Base-by-base conservation (phyloP, 2,329 filamentous ascomycete species). In the Pseudogymnoascus sp. region DNA sequence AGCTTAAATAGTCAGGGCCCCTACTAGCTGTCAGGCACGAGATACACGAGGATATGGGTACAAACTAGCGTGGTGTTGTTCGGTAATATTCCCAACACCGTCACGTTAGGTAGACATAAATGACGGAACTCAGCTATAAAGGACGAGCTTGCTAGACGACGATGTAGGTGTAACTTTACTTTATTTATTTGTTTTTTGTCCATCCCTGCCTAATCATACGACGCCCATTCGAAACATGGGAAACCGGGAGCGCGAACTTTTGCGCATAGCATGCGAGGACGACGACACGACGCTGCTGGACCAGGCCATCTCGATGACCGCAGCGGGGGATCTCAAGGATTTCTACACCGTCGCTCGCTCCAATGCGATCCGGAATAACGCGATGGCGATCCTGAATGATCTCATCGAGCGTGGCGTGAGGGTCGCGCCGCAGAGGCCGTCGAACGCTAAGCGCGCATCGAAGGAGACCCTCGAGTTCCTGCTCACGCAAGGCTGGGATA, bases 401-500 rank as follows among this genome's bases (percentile, higher is more conserved):
- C n/a, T 64, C 17, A n/a, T 64, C 19, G 33, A 64, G 17, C 63
- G 61, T 6, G 63, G 63, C 36, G 63, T 42, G 13, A 42, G 62
- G 3, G 44, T 64, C 60, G 26, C 11, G 44, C 21, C 17, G 23
- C 42, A 9, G 10, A 42, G 10, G 35, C 40, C 15, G 60, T 40
- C 33, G 26, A 9, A 31, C 15, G 28, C 7, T 21, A 40, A 11
- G 33, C 38, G 35, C 28, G 50, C 21, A 53, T 59, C 60, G n/a
- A 36, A 42, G 33, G 60, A 62, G 60, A 38, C 61, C 15, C 63
- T 64, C 50, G 63, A 63, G 44, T 59, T 64, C 44, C 42, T 64
- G 13, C 17, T 64, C 38, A 42, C 60, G 13, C 40, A 64, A 31
- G 63, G 63, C 21, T 64, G 63, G 63, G 63, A 64, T 28, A 63